Conservation (phyloP, 73 alveolate species). For the Durusdinium trenchii region DNA sequence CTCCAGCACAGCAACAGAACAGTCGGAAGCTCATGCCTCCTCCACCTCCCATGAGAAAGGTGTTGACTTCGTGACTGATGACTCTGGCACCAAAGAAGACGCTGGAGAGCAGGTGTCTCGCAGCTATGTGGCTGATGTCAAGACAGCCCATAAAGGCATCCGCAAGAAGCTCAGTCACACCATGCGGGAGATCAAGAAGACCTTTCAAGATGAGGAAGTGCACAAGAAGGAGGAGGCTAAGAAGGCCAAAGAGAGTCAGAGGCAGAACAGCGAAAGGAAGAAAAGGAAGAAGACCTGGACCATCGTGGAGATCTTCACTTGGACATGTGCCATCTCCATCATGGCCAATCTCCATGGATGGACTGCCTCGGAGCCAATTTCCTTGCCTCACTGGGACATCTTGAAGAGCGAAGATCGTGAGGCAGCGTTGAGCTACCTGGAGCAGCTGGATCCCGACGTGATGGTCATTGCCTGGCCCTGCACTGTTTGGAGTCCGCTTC, state of each 20-base stretch:
- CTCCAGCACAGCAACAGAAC: not conserved
- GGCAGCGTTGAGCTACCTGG: not conserved
- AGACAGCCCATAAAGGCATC: too few relatives aligned
- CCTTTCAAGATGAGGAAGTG: not conserved
- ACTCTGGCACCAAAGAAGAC: not conserved
- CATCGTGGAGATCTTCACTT: constrained; percentile 16
- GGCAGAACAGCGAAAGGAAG: too few relatives aligned
- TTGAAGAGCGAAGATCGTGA: not conserved
- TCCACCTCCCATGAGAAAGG: not conserved
- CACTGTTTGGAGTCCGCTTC: not conserved
- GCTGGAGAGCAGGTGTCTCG: too few relatives aligned
- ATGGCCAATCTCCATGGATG: not conserved
- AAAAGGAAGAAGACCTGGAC: not conserved
- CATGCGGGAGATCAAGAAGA: not conserved
- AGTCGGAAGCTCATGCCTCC: not conserved
- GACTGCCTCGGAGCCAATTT: not conserved
- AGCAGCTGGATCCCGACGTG: too few relatives aligned
- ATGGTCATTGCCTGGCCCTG: constrained; percentile 24
- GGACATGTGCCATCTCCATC: not conserved
- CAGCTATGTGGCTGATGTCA: too few relatives aligned
- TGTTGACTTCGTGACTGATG: not conserved
- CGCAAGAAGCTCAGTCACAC: not conserved
- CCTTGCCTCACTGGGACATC: not conserved
- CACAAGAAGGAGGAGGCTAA: not conserved
- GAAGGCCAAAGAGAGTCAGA: too few relatives aligned